Base-by-base conservation (phyloP, 2,329 filamentous ascomycete genomes). In the Aureobasidium lini region DNA sequence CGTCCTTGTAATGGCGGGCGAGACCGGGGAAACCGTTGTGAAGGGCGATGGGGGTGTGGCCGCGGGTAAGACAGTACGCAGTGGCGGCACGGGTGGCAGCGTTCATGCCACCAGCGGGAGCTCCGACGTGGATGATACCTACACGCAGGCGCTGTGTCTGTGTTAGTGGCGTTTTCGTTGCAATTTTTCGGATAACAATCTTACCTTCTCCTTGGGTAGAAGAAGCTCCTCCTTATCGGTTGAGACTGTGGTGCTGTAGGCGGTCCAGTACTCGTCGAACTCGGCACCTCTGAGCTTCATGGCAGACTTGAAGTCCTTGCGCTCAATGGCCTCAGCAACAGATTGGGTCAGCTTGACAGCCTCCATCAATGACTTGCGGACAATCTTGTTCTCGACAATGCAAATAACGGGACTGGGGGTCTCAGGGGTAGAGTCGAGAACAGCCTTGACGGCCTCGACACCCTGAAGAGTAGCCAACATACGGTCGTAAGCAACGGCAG, bases 1-100 rank as follows among this genome's bases (percentile, higher is more conserved):
- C 79, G 70, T 97, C 93, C 34, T 79, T 86, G 71, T 97, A 90
- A 73, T 99, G 94, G 48, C 94, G 85, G 57, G 90, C 88, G 60
- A 99, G 86, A 15, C 94, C 94, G 34, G 94, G 90, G 74, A 99
- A 99, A 29, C 94, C 94, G 68, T 99, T 99, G 77, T 97, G 89
- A 59, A 99, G 91, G 16, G 90, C 93, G 67, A 97, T 74, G 4
- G 94, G 89, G 56, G 90, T 90, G 73, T 99, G 94, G n/a, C 94
- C 94, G 61, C 91, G 85, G 46, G 89, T 88, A 60, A 95, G 74
- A 72, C 92, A 97, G 78, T 96, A 96, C 34, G 91, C 90, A 16
- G 96, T 92, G 13, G 90, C 93, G 32, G 90, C 93, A 66, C 94
- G 86, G 18, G 95, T 94, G 43, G 94, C 94, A 31, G 93, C 92